A percentile compares a stretch with the other conserved stretches of the same genome.
Evolutionary conservation across 192 early-diverging fungal species (phyloP).

Genomic region (Rhizophlyctis rosea): DNA sequence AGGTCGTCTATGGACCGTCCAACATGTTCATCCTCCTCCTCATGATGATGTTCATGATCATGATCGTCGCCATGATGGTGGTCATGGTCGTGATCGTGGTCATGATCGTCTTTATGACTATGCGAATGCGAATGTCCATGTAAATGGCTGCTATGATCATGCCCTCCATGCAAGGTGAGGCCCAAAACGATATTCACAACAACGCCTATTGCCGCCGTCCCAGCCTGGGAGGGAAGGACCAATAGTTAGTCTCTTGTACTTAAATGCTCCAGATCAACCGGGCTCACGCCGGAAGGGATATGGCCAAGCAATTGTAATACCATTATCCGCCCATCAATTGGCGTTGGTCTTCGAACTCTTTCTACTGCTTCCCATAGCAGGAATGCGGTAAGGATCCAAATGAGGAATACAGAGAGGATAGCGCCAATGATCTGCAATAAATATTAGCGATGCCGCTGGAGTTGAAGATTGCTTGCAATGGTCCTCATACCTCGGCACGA

Average conservation of each 20-base stretch:
- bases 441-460: too few species aligned
- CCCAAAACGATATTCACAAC: conserved; percentile 69
- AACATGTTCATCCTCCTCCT: conserved; percentile 1
- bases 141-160: conserved; percentile 36
- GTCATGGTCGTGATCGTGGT: conserved; percentile 27
- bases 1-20: too few species aligned
- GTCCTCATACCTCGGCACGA: conserved; percentile 75
- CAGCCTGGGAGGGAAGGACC: too few species aligned
- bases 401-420: conserved; percentile 68
- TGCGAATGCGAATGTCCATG: conserved; percentile 43
- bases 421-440: conserved; percentile 83
- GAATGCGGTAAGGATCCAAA: conserved; percentile 69
- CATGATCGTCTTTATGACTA: conserved; percentile 28
- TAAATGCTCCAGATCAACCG: too few species aligned
- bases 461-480: conserved; percentile 62
- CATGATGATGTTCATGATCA: conserved; percentile 9
- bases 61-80: conserved; percentile 5
- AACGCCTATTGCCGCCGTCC: conserved; percentile 70
- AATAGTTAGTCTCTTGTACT: too few species aligned
- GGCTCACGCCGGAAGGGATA: too few species aligned
- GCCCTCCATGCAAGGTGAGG: conserved; percentile 34
- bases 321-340: conserved; percentile 70
- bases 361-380: conserved; percentile 72
- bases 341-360: conserved; percentile 57
- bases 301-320: too few species aligned